Base-by-base conservation (phyloP, 495 filamentous ascomycete species). In the Aspergillus biplanus region DNA sequence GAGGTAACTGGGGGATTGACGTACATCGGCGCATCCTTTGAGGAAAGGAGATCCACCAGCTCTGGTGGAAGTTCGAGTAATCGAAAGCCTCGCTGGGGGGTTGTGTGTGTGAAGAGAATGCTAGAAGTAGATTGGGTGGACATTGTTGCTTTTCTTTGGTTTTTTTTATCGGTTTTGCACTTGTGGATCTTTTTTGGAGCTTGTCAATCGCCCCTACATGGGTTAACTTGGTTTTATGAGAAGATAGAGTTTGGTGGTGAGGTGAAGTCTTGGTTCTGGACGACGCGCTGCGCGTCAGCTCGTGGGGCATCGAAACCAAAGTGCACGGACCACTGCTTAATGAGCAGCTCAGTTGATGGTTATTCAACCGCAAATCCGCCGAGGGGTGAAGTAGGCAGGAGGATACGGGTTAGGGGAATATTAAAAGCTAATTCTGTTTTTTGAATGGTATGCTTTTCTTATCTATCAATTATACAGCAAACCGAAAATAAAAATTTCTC, bases 1-100 rank as follows among this genome's bases (percentile, higher is more conserved):
- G n/a, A 7, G 8, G 2, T 6, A 27, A 18, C 31, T 33, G 32
- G 57, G 27, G 16, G 9, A 59, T 49, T 34, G 47, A 79, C 82
- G 68, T 81, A 91, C 88, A 75, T 76, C 0, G 88, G 85, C 52
- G 86, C 81, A 67, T 85, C 75, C 6, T 82, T 73, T 0, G 86
- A 85, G 49, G 87, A 81, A 11, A 96, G 75, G 7, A 91, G 74
- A 12, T 85, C 80, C 9, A 92, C 81, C 8, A 97, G 75, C 27
- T 92, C 89, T 7, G 88, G 81, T 4, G 92, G 87, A 1, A 97
- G 84, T 72, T 97, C 93, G n/a, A 97, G 78, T 11, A 97, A 79
- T 33, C 88, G 86, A 72, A 92, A 90, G 6, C 84, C 83, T 57
- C 86, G 77, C 64, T 86, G 83, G 44, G 82, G 78, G 12, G 83